These are phyloP conservation scores for Lanmaoa pseudosensibilis DNA, from an alignment of 768 basidiomycete genomes.

Conservation along the genomic window DNA sequence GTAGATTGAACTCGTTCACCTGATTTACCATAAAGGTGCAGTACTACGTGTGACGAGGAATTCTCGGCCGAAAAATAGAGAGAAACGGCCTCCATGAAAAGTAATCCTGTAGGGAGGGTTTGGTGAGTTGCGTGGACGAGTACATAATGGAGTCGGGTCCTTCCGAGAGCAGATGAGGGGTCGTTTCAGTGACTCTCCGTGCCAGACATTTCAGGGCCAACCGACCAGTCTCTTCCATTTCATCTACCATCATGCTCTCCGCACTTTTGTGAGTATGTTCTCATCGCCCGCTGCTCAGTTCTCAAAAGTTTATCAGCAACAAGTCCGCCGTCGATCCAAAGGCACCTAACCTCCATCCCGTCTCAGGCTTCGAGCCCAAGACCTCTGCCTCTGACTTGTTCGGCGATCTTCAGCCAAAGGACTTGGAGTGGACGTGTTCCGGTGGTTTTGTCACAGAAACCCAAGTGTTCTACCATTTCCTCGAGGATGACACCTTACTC, in stretches of 20 bases:
- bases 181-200: not conserved
- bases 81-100: too few relatives aligned
- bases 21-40: not conserved
- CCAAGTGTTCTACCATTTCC: slow-evolving; percentile 79
- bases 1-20: not conserved
- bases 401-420: slow-evolving; percentile 73
- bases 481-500: slow-evolving; percentile 75
- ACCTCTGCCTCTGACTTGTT: slow-evolving; percentile 58
- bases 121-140: not conserved
- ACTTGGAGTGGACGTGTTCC: slow-evolving; percentile 80
- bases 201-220: not conserved
- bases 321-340: slow-evolving; percentile 57
- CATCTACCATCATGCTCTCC: slow-evolving; percentile 73
- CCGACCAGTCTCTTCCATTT: not conserved
- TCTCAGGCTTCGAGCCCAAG: slow-evolving; percentile 51
- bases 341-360: slow-evolving; percentile 82
- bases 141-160: not conserved
- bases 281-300: not conserved
- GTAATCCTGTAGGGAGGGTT: too few relatives aligned
- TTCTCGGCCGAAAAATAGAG: too few relatives aligned
- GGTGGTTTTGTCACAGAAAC: slow-evolving; percentile 91
- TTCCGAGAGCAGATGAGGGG: slow-evolving; percentile 14
- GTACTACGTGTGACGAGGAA: too few relatives aligned
- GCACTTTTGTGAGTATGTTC: slow-evolving; percentile 68
- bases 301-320: slow-evolving; percentile 42